Evolutionary conservation across 2,329 filamentous ascomycete genomes (phyloP).

Genomic region (Aspergillus quadrilineatus): DNA sequence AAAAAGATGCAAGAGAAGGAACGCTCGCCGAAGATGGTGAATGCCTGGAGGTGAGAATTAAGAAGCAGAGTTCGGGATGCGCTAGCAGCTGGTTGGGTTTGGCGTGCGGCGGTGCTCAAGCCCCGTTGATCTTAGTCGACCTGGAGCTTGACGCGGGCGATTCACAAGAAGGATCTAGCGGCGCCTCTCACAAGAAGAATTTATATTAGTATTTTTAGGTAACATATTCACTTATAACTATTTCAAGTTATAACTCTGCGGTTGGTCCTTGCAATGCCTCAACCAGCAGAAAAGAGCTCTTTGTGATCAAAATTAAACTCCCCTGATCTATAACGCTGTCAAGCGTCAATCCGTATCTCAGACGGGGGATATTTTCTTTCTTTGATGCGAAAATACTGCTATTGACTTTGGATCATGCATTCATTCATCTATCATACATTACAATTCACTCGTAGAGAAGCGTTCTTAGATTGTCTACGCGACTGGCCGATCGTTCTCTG

Average conservation of each 20-base stretch:
- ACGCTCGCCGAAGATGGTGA: not conserved
- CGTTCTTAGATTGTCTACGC: not conserved
- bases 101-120: conserved; percentile 12
- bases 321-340: not conserved
- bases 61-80: conserved; percentile 8
- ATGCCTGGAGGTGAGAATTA: conserved; percentile 9
- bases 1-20: not conserved
- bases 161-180: not conserved
- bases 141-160: conserved; percentile 3
- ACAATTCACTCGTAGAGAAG: not conserved
- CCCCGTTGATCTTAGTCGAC: conserved; percentile 6
- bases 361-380: conserved; percentile 7
- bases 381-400: not conserved
- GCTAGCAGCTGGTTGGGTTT: conserved; percentile 12
- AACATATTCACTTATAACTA: not conserved
- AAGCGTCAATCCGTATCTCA: conserved; percentile 8
- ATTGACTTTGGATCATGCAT: not conserved
- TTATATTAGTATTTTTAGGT: not conserved
- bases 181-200: not conserved
- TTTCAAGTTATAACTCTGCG: not conserved
- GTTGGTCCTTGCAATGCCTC: not conserved
- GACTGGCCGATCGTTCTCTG: conserved; percentile 75
- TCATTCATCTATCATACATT: conserved; percentile 11
- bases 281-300: not conserved
- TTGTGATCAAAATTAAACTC: not conserved